Base-by-base conservation (phyloP, 805 yeast species). In the Candida nanaspora region DNA sequence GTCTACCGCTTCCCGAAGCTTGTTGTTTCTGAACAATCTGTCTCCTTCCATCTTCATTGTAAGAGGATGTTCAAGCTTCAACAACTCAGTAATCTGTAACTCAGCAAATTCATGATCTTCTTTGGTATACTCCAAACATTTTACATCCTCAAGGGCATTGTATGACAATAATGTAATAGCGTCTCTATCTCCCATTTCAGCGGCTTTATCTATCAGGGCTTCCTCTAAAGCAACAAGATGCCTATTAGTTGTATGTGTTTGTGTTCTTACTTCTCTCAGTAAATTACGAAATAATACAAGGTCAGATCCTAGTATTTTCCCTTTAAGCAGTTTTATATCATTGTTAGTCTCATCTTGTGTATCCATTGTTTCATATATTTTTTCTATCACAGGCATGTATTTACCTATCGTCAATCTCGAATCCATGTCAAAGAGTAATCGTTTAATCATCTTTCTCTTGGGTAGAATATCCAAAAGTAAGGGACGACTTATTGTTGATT, bases 41-140 rank as follows among this genome's bases (percentile, higher is more conserved):
- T 89, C 96, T 1, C 88, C 97, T 1, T 83, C 76, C 49, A 86
- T 64, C 57, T 88, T 88, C 53, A 81, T 72, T 0, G 86, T 82
- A 36, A 86, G 62, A 0, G 94, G 88, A 55, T 86, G 91, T 14
- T 78, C 69, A 37, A 72, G 41, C 33, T 76, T 70, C 39, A 80
- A 68, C 18, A 89, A 63, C 31, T 78, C 65, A 28, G 66, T 64
- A 6, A 88, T 70, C 4, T 38, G 40, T 35, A 87, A 74, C 21
- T 64, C 56, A 0, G 95, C 96, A 54, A 81, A 72, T 2, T 50
- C 49, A 46, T 70, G 73, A 51, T 86, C 95, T 2, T 77, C 85
- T 10, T 61, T 54, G 0, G 67, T 43, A 19, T 60, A 58, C 1
- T 62, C 61, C 20, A 32, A 38, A 4, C 30, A 20, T 2, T 57